phyloP scores from a whole-genome alignment of 148 eudicot genomes.

The Polygonum maritimum region DNA sequence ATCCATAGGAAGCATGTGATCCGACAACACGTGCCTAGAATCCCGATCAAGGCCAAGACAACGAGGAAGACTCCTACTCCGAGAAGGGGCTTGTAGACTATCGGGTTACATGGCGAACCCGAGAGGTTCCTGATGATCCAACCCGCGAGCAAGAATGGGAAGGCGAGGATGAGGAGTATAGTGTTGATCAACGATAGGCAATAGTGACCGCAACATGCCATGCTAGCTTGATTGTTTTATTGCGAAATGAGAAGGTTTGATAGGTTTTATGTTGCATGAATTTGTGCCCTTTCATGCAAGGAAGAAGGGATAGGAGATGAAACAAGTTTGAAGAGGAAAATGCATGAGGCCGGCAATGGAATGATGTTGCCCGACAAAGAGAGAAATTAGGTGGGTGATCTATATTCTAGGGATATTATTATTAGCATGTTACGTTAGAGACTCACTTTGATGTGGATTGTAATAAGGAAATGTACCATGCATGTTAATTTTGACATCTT shows the following conservation, averaged over 20 bases:
- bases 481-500: no score
- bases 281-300: not conserved
- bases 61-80: slow-evolving; percentile 20
- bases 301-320: not conserved
- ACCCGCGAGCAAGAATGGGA: slow-evolving; percentile 30
- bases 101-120: slow-evolving; percentile 33
- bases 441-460: no score
- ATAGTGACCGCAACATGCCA: not conserved
- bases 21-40: slow-evolving; percentile 28
- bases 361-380: not conserved
- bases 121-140: slow-evolving; percentile 16
- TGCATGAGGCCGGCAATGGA: not conserved
- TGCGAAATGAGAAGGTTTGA: not conserved
- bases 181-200: slow-evolving; percentile 18
- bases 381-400: not conserved
- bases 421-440: no score
- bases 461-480: no score
- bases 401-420: no score
- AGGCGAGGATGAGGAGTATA: slow-evolving; percentile 21
- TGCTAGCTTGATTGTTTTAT: not conserved
- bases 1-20: slow-evolving; percentile 20
- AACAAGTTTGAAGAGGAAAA: not conserved
- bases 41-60: slow-evolving; percentile 23
- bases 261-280: not conserved
- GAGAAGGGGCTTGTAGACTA: slow-evolving; percentile 36